Evolutionary conservation across 192 early-diverging fungal species (phyloP).

Genomic region (Podochytrium sp.): DNA sequence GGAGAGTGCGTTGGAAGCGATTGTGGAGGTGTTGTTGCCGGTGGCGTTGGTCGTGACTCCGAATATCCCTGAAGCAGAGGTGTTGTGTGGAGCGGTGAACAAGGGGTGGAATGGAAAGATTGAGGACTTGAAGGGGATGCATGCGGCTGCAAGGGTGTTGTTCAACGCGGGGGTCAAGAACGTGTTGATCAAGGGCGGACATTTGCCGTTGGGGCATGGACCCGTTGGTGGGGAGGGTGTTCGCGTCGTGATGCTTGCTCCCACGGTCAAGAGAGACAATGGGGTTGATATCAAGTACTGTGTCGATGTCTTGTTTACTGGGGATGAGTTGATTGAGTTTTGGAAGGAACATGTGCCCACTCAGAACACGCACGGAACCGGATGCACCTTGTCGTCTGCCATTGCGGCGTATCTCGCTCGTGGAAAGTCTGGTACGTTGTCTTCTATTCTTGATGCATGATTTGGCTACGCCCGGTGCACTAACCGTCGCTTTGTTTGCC

Average conservation of each 20-base stretch:
- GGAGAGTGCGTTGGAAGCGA: slow-evolving; percentile 59
- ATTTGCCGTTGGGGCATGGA: slow-evolving; percentile 57
- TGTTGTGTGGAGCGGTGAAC: slow-evolving; percentile 34
- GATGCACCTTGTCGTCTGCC: slow-evolving; percentile 84
- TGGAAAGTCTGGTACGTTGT: slow-evolving; percentile 47
- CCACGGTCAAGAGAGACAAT: slow-evolving; percentile 10
- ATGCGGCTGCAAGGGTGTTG: slow-evolving; percentile 58
- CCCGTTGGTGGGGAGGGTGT: neutral
- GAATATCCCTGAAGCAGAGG: slow-evolving; percentile 83
- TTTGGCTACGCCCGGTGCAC: neutral
- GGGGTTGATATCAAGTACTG: neutral
- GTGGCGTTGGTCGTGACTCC: slow-evolving; percentile 77
- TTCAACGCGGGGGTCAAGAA: slow-evolving; percentile 56
- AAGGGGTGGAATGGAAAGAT: slow-evolving; percentile 22
- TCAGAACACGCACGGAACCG: slow-evolving; percentile 82
- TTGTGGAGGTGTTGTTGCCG: slow-evolving; percentile 66
- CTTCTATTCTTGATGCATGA: neutral
- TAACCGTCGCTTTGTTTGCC: neutral
- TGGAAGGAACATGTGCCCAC: slow-evolving; percentile 65
- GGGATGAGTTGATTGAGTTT: slow-evolving; percentile 48
- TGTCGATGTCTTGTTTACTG: slow-evolving; percentile 69
- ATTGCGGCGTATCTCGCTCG: slow-evolving; percentile 73
- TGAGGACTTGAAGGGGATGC: slow-evolving; percentile 63
- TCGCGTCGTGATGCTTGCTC: neutral
- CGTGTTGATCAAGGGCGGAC: slow-evolving; percentile 84